A percentile compares a stretch with the other conserved stretches of the same genome.
These are phyloP conservation scores for Achlya hypogyna DNA, from an alignment of 352 stramenopile species.

Conservation along the genomic window DNA sequence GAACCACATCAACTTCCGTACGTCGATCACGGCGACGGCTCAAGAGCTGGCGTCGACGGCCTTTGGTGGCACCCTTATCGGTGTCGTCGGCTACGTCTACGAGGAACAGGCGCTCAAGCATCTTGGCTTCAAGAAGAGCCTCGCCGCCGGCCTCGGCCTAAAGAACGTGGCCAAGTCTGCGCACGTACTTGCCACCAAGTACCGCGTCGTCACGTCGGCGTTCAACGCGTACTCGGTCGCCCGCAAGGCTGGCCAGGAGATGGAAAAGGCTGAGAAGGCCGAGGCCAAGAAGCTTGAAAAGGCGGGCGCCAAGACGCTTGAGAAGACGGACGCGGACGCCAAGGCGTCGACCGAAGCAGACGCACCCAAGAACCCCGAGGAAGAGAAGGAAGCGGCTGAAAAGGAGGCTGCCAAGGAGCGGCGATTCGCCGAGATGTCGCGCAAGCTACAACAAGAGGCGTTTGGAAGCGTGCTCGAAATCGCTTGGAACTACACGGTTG, in stretches of 20 bases:
- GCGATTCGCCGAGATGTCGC: slow-evolving; percentile 28
- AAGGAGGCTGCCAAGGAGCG: slow-evolving; percentile 27
- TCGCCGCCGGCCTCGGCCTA: slow-evolving; percentile 16
- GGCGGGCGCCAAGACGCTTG: background rate
- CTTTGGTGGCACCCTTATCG: slow-evolving; percentile 25
- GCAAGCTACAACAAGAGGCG: slow-evolving; percentile 36
- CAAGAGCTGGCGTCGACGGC: slow-evolving; percentile 22
- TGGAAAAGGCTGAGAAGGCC: slow-evolving; percentile 22
- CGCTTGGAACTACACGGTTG: slow-evolving; percentile 50
- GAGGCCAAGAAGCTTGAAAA: slow-evolving; percentile 8
- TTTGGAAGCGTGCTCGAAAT: slow-evolving; percentile 33
- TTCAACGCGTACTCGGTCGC: slow-evolving; percentile 15
- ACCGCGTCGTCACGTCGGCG: slow-evolving; percentile 15
- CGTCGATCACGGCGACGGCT: slow-evolving; percentile 20
- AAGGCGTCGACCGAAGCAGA: slow-evolving; percentile 24
- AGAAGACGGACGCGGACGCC: slow-evolving; percentile 12
- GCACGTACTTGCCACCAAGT: slow-evolving; percentile 25
- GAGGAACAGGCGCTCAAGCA: slow-evolving; percentile 24
- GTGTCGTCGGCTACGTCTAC: slow-evolving; percentile 27
- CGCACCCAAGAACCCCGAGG: slow-evolving; percentile 26
- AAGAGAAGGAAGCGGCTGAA: slow-evolving; percentile 33
- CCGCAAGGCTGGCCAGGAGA: slow-evolving; percentile 20
- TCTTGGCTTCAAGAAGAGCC: slow-evolving; percentile 23
- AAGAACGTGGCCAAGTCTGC: slow-evolving; percentile 18
- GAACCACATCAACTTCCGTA: slow-evolving; percentile 19